Base-by-base conservation (phyloP, 345 rosid genomes). In the Garcia nutans region DNA sequence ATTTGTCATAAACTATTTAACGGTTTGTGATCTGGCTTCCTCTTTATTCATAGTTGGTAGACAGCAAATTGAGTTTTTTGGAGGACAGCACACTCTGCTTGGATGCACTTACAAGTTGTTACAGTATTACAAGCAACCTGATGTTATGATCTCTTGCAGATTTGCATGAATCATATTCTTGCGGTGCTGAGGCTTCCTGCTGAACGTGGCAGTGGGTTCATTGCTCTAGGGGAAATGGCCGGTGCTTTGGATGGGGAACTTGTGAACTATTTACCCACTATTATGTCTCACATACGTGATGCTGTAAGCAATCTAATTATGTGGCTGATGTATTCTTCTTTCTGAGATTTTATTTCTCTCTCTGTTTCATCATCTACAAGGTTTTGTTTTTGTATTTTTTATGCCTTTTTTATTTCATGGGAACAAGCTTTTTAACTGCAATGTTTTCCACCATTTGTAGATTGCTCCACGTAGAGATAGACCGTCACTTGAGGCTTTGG, bases 161-260 rank as follows among this genome's bases (percentile, higher is more conserved):
- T 90, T 81, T 96, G 98, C 93, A 96, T 96, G 99, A 76, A 87
- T 79, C 97, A 96, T 83, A 93, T 96, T 81, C 89, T 96, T 75
- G 78, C 97, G 5, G 99, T 96, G 82, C 82, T 96, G 75, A 87
- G 87, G 77, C 80, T 79, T 71, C 97, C 97, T 16, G 96, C 95
- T 81, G 99, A 96, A 76, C 95, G 99, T 61, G 97, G 94, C 65
- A 96, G 97, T 82, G 99, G 97, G 55, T 96, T 96, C 82, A 85
- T 90, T 77, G 99, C 99, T 77, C 97, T 96, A 65, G 99, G 99
- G 63, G 99, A 96, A 90, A 96, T 96, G 99, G 99, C 99, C 63
- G 99, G 99, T 85, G 99, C 99, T 81, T 82, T 96, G 85, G 99
- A 96, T 73, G 99, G 98, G 79, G 96, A 96, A 80, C 98, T 96